A percentile compares a stretch with the other conserved stretches of the same genome.
These are phyloP conservation scores for Prunus salicina DNA, from an alignment of 306 rosid species.

Conservation along the genomic window DNA sequence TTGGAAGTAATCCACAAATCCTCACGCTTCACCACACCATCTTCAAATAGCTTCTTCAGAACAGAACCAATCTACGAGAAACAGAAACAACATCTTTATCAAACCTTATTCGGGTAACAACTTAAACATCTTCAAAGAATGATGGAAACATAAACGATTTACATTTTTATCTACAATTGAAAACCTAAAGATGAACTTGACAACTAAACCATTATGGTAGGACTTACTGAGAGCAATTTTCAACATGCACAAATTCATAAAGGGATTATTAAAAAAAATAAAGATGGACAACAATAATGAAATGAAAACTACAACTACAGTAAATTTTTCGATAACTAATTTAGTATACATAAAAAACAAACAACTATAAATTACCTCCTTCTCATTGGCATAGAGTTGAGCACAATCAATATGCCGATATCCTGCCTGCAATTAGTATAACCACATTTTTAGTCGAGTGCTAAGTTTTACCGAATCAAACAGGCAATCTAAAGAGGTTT, in stretches of 20 bases:
- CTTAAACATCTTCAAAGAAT: not conserved
- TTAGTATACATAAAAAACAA: not conserved
- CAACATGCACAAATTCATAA: not conserved
- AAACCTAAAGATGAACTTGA: not conserved
- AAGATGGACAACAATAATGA: not conserved
- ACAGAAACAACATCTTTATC: not conserved
- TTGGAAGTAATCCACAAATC: slow-evolving; percentile 90
- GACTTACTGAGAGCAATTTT: not conserved
- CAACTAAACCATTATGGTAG: not conserved
- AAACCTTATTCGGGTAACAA: not conserved
- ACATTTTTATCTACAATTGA: too few relatives aligned
- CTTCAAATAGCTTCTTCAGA: slow-evolving; percentile 65
- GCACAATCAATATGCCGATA: slow-evolving; percentile 90
- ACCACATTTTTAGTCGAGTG: not conserved
- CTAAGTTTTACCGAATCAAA: not conserved
- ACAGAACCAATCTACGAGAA: slow-evolving; percentile 60
- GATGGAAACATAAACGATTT: not conserved
- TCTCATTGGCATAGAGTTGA: slow-evolving; percentile 64
- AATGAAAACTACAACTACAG: not conserved
- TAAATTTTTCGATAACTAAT: not conserved
- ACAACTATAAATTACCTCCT: slow-evolving; percentile 46
- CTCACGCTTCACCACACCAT: slow-evolving; percentile 74
- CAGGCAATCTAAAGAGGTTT: not conserved
- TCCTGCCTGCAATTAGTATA: slow-evolving; percentile 46
- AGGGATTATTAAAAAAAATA: not conserved